These are phyloP conservation scores for Tulasnella sp. DNA, from an alignment of 768 basidiomycete species.

Conservation along the genomic window DNA sequence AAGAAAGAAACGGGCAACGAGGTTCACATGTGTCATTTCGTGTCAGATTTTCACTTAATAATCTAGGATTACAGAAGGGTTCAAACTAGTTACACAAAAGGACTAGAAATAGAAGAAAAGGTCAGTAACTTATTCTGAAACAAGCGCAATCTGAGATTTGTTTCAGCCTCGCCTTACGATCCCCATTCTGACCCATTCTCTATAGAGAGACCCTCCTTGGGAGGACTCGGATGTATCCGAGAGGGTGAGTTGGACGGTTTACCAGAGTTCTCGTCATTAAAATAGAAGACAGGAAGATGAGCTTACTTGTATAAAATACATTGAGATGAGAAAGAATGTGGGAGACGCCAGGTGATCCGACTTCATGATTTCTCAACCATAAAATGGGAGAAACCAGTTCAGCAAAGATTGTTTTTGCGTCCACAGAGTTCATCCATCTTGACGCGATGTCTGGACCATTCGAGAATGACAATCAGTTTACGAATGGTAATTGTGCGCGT, in stretches of 20 bases:
- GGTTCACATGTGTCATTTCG: too few relatives aligned
- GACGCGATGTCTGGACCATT: conserved; percentile 17
- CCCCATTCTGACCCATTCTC: conserved; percentile 14
- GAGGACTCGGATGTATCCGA: conserved; percentile 3
- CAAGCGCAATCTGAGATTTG: neutral
- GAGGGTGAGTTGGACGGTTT: conserved; percentile 17
- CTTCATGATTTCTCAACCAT: conserved; percentile 17
- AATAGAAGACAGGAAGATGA: neutral
- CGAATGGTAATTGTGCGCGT: conserved; percentile 17
- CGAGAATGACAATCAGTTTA: neutral
- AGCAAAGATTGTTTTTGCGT: conserved; percentile 18
- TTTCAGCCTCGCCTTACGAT: conserved; percentile 18
- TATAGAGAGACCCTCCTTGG: conserved; percentile 9
- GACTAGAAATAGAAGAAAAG: neutral
- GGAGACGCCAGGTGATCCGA: conserved; percentile 18
- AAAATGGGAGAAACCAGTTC: conserved; percentile 14
- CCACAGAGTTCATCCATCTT: conserved; percentile 7
- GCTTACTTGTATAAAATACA: neutral
- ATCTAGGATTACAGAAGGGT: neutral
- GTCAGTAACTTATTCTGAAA: neutral
- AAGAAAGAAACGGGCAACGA: conserved; percentile 3
- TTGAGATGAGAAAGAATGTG: conserved; percentile 1
- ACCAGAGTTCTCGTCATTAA: conserved; percentile 19
- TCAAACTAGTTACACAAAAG: neutral
- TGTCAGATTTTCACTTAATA: neutral